A percentile compares a stretch with the other conserved stretches of the same genome.
Evolutionary conservation across 2,329 filamentous ascomycete genomes (phyloP).

Genomic region (Trichoderma gracile): DNA sequence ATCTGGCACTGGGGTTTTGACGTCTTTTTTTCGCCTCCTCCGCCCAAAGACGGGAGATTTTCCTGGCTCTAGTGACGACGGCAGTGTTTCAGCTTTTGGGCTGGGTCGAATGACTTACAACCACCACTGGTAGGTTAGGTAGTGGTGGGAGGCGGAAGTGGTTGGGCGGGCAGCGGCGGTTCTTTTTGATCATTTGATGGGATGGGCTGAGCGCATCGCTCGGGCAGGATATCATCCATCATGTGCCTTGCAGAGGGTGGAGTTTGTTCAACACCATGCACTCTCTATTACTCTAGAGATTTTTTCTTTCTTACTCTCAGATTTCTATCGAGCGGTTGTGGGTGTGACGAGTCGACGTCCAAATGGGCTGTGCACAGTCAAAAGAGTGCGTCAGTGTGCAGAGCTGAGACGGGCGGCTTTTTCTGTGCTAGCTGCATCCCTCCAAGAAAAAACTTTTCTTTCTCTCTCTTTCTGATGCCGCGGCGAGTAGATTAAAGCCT

Average conservation of each 20-base stretch:
- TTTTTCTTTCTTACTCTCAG: too few species aligned
- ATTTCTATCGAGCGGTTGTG: not conserved
- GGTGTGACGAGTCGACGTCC: constrained; percentile 25
- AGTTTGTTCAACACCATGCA: not conserved
- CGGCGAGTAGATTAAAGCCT: too few species aligned
- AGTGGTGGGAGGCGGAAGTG: not conserved
- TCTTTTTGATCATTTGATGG: not conserved
- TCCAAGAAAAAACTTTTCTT: not conserved
- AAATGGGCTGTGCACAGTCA: constrained; percentile 28
- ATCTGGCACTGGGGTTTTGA: constrained; percentile 4
- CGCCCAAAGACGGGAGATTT: not conserved
- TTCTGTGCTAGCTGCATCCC: constrained; percentile 31
- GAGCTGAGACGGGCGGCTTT: constrained; percentile 26
- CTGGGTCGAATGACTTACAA: constrained; percentile 10
- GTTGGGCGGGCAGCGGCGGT: not conserved
- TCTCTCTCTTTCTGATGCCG: not conserved
- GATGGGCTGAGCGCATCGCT: constrained; percentile 19
- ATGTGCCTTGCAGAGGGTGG: constrained; percentile 31
- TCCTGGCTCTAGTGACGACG: constrained; percentile 21
- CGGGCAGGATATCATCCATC: constrained; percentile 16
- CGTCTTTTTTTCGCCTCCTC: not conserved
- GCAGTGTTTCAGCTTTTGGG: constrained; percentile 1
- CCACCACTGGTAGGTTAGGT: too few species aligned
- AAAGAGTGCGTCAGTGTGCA: constrained; percentile 25
- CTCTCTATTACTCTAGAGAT: too few species aligned